Conservation (phyloP, 2,329 filamentous ascomycete genomes). For the Ciborinia camelliae region DNA sequence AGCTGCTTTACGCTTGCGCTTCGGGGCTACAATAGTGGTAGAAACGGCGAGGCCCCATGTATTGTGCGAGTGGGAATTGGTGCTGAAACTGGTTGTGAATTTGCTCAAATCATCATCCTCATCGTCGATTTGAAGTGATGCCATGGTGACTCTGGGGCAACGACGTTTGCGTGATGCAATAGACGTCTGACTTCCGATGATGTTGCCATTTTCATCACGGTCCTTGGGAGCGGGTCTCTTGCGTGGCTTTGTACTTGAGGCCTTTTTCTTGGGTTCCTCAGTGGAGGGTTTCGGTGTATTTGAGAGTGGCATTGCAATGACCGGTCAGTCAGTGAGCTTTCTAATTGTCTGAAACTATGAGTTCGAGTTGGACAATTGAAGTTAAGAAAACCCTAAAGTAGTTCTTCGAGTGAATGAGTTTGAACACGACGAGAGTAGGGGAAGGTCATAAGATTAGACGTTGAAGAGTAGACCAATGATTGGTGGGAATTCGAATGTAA, state of each 20-base stretch:
- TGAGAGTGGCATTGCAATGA: background rate
- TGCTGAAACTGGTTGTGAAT: constrained; percentile 3
- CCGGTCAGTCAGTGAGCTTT: background rate
- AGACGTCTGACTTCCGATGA: background rate
- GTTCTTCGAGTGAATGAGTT: background rate
- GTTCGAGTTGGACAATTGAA: background rate
- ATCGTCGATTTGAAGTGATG: constrained; percentile 17
- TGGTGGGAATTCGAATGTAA: background rate
- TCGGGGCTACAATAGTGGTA: background rate
- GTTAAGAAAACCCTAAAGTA: background rate
- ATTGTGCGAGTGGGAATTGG: constrained; percentile 13
- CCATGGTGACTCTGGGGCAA: background rate
- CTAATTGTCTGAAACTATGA: background rate
- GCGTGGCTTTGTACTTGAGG: background rate
- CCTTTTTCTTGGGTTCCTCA: background rate
- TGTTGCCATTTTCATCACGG: background rate
- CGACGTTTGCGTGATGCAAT: constrained; percentile 16
- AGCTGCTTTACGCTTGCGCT: constrained; percentile 9
- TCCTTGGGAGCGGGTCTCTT: background rate
- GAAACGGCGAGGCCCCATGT: constrained; percentile 17
- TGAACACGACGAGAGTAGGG: background rate
- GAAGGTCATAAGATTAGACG: background rate
- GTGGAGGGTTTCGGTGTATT: background rate
- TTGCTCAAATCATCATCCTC: constrained; percentile 17
- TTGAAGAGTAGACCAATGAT: background rate